Percentiles rank a stretch among this genome's conserved stretches.
phyloP scores from a whole-genome alignment of 441 rosid genomes.

The Croton setiger region DNA sequence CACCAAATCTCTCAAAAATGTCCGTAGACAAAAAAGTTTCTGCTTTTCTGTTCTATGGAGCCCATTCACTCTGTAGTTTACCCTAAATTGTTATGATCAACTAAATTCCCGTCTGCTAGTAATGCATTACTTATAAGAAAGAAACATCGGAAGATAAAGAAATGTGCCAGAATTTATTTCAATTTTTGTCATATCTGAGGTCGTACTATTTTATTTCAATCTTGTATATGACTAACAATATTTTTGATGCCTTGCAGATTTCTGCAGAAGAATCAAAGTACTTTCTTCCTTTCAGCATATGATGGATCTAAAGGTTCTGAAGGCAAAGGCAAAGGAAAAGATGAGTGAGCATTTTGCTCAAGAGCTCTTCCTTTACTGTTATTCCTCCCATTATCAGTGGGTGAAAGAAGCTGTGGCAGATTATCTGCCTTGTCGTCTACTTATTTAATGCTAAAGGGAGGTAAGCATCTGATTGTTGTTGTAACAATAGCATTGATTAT shows the following conservation, averaged over 20 bases:
- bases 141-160: not conserved
- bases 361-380: slow-evolving; percentile 15
- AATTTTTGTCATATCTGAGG: not conserved
- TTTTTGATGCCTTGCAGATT: slow-evolving; percentile 40
- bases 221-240: not conserved
- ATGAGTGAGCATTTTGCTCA: slow-evolving; percentile 37
- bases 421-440: slow-evolving; percentile 11
- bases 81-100: not conserved
- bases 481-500: slow-evolving; percentile 33
- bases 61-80: not conserved
- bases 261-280: slow-evolving; percentile 85
- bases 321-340: slow-evolving; percentile 74
- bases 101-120: not conserved
- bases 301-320: slow-evolving; percentile 53
- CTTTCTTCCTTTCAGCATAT: slow-evolving; percentile 65
- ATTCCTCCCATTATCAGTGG: not conserved
- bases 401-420: slow-evolving; percentile 5
- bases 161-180: not conserved
- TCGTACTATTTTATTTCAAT: not conserved
- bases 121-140: not conserved
- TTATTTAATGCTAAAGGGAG: slow-evolving; percentile 13
- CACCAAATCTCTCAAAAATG: not conserved
- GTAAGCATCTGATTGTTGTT: slow-evolving; percentile 30
- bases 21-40: too few relatives aligned
- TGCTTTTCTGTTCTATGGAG: too few relatives aligned